phyloP scores from a whole-genome alignment of 108 stramenopile genomes.

The Nannochloropsis gaditana region DNA sequence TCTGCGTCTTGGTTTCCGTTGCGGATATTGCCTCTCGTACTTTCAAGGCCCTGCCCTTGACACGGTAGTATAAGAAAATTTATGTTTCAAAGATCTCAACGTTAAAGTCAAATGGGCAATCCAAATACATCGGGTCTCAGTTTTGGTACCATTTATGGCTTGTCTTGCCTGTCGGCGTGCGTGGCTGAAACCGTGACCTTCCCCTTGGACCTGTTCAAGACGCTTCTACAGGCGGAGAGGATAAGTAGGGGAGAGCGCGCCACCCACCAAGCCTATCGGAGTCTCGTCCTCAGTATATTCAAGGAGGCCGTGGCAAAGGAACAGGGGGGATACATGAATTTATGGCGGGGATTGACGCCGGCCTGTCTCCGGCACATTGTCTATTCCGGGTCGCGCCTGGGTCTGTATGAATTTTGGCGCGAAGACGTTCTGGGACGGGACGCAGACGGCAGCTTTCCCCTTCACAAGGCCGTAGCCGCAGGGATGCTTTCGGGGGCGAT shows the following conservation, averaged over 20 bases:
- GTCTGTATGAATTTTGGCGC: neutral
- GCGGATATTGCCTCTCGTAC: no score
- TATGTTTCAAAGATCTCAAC: no score
- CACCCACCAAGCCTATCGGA: neutral
- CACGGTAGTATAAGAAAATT: no score
- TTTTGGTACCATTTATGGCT: conserved; percentile 8
- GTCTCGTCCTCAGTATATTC: neutral
- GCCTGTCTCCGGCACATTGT: neutral
- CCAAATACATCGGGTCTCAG: neutral
- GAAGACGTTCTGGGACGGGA: neutral
- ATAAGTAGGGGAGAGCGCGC: conserved; percentile 11
- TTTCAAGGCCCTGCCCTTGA: no score
- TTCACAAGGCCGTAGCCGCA: neutral
- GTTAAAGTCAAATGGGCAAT: neutral
- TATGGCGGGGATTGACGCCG: neutral
- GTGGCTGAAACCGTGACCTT: neutral
- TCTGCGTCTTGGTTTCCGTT: no score
- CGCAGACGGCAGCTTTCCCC: conserved; percentile 5
- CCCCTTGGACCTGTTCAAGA: conserved; percentile 5
- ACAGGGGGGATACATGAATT: neutral
- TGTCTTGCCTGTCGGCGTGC: neutral
- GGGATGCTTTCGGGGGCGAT: neutral
- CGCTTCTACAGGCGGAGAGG: neutral
- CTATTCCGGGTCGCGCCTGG: neutral
- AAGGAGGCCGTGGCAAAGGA: conserved; percentile 10